These are phyloP conservation scores for Breynia disticha DNA, from an alignment of 441 rosid species.

Conservation along the genomic window DNA sequence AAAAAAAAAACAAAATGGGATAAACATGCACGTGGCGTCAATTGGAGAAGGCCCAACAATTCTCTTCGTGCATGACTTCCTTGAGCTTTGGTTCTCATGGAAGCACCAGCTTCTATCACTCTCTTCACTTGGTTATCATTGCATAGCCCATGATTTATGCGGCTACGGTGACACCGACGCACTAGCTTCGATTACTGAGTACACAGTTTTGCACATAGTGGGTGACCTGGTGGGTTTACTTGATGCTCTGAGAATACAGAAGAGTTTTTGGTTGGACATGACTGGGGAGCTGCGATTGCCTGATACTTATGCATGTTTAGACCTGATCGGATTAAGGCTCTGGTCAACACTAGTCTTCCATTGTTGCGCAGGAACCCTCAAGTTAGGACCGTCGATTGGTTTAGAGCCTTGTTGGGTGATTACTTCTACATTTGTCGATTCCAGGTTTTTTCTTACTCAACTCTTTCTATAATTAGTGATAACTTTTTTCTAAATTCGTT, in stretches of 20 bases:
- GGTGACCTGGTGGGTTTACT: conserved; percentile 49
- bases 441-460: conserved; percentile 30
- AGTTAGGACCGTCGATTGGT: conserved; percentile 27
- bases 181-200: conserved; percentile 25
- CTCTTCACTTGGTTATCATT: conserved; percentile 43
- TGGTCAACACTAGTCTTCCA: conserved; percentile 40
- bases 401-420: conserved; percentile 41
- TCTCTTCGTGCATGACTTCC: conserved; percentile 64
- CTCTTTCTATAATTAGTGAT: not conserved
- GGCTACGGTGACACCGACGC: conserved; percentile 59
- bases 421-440: conserved; percentile 64
- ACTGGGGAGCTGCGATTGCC: conserved; percentile 53
- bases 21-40: conserved; percentile 54
- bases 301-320: conserved; percentile 50
- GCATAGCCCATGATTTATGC: conserved; percentile 62
- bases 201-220: conserved; percentile 41
- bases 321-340: conserved; percentile 49
- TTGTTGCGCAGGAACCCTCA: conserved; percentile 37
- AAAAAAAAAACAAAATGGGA: no score
- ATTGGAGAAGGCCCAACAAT: conserved; percentile 38
- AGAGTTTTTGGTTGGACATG: conserved; percentile 48
- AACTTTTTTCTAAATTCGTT: not conserved
- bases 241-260: conserved; percentile 35
- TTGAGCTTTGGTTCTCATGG: conserved; percentile 73
- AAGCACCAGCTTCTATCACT: conserved; percentile 47